Percentiles rank a stretch among this genome's conserved stretches.
Evolutionary conservation across 2,329 filamentous ascomycete species (phyloP).

Genomic region (Pyrenochaeta sp.): DNA sequence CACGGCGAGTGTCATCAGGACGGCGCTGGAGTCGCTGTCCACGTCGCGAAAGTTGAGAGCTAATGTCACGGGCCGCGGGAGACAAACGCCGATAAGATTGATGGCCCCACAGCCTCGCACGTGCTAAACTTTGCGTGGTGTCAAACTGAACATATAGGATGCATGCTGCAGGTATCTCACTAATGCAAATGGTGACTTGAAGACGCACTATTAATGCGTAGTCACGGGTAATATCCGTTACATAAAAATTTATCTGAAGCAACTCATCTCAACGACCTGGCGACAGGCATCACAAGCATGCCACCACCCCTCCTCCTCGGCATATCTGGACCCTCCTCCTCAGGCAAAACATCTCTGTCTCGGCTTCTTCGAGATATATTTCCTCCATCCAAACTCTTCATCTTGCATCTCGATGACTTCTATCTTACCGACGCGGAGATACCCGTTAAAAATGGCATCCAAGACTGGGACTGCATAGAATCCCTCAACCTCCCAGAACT

Average conservation of each 20-base stretch:
- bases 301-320: constrained; percentile 69
- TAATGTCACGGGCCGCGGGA: constrained; percentile 5
- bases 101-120: background rate
- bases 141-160: background rate
- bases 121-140: background rate
- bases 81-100: constrained; percentile 1
- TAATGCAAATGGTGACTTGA: too few relatives aligned
- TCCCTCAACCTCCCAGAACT: constrained; percentile 78
- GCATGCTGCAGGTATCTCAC: background rate
- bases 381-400: constrained; percentile 67
- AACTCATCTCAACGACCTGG: background rate
- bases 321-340: constrained; percentile 89
- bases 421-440: constrained; percentile 81
- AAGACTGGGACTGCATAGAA: constrained; percentile 92
- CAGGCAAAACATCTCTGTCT: constrained; percentile 93
- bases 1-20: background rate
- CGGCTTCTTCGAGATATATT: constrained; percentile 85
- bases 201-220: background rate
- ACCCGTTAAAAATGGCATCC: constrained; percentile 61
- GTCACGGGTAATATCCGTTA: background rate
- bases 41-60: constrained; percentile 7
- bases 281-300: constrained; percentile 5
- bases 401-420: constrained; percentile 96
- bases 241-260: background rate
- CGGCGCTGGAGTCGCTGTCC: background rate